phyloP scores from a whole-genome alignment of 305 asterid species.

The Fraxinus velutina region DNA sequence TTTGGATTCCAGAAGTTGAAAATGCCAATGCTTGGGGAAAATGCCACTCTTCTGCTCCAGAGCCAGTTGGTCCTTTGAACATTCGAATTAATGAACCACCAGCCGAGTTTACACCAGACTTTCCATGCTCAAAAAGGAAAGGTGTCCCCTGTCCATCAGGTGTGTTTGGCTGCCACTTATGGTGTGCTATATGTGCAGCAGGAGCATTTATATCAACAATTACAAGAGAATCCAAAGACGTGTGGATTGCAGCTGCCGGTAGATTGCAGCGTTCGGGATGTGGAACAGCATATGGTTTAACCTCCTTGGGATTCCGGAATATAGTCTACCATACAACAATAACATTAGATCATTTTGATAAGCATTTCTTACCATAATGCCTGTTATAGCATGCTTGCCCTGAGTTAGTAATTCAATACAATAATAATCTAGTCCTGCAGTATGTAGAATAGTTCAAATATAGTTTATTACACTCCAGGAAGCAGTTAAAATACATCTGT shows the following conservation, averaged over 20 bases:
- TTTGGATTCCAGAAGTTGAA: slow-evolving; percentile 77
- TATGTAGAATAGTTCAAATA: slow-evolving; percentile 16
- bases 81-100: slow-evolving; percentile 95
- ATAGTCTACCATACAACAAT: slow-evolving; percentile 58
- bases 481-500: neutral
- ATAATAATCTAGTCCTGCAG: slow-evolving; percentile 13
- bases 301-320: slow-evolving; percentile 84
- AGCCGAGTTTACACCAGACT: slow-evolving; percentile 63
- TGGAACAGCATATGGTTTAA: slow-evolving; percentile 78
- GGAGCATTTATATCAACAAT: slow-evolving; percentile 80
- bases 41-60: slow-evolving; percentile 74
- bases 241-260: slow-evolving; percentile 92
- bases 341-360: slow-evolving; percentile 19
- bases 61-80: slow-evolving; percentile 73
- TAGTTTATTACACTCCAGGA: neutral
- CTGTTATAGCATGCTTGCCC: slow-evolving; percentile 6
- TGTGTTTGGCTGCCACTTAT: slow-evolving; percentile 99
- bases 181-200: slow-evolving; percentile 91
- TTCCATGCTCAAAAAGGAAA: slow-evolving; percentile 92
- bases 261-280: slow-evolving; percentile 94
- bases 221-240: slow-evolving; percentile 82
- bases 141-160: slow-evolving; percentile 98
- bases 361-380: neutral
- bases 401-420: neutral
- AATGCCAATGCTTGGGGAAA: slow-evolving; percentile 85